Base-by-base conservation (phyloP, 73 alveolate species). In the Paramecium octaurelia region DNA sequence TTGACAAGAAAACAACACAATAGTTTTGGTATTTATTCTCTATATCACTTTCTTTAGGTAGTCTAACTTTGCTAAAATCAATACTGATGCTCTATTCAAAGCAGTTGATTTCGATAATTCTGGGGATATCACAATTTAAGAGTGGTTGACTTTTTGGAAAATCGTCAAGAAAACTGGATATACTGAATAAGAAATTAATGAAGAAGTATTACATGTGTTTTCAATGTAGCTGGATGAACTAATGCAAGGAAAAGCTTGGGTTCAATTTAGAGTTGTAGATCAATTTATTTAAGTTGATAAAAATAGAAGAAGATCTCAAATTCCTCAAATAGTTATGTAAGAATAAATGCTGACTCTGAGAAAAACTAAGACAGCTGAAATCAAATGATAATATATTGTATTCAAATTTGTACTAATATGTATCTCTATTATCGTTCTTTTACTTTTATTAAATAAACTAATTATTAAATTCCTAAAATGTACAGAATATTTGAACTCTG, bases 111-210 rank as follows among this genome's bases (percentile, higher is more conserved):
- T 87, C 69, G 88, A 87, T 87, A 64, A 87, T 42, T 58, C 73
- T 7, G 93, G 93, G 1, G 64, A 73, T 18, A 87, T 87, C 12
- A 87, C 93, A 0, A 54, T 64, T 58, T 73, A 87, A 64, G 93
- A 87, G 44, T 87, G 93, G 93, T 40, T 87, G 88, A 86, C 83
- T 38, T 87, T 87, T 77, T 87, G 93, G 93, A 54, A 87, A 18
- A 64, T 77, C 27, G 93, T 87, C 11, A 87, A 87, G 71, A 59
- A 31, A 40, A 58, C 69, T 20, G 93, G 93, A 0, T 87, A 87
- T 64, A 42, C 87, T 36, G 93, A 87, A 31, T 68, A 87, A 59
- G 93, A 87, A 68, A 87, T 87, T 58, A 58, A 40, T 24, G 88
- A 60, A 23, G 93, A 87, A 73, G 93, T 87, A 87, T 29, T 27